Percentiles rank a stretch among this genome's conserved stretches.
These are phyloP conservation scores for Calonectria multiphialidica DNA, from an alignment of 2,329 filamentous ascomycete species.

Conservation along the genomic window DNA sequence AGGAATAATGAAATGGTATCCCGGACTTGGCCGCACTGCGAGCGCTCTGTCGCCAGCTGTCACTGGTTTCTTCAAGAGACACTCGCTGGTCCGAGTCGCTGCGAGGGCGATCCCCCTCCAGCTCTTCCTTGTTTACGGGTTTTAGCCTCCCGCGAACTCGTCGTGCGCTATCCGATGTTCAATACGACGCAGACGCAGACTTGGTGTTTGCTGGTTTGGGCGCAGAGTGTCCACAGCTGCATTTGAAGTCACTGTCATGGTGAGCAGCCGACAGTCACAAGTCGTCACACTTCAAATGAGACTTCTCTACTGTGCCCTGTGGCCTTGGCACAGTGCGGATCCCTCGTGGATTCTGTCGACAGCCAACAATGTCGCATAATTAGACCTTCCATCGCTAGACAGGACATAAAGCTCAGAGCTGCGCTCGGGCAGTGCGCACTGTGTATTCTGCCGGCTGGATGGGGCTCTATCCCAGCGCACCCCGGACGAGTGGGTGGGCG, in stretches of 20 bases:
- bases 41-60: background rate
- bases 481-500: constrained; percentile 22
- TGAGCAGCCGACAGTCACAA: background rate
- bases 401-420: constrained; percentile 41
- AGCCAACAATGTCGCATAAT: constrained; percentile 19
- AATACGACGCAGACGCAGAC: background rate
- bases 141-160: background rate
- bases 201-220: background rate
- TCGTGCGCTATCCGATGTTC: background rate
- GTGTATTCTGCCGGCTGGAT: constrained; percentile 34
- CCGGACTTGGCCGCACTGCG: constrained; percentile 26
- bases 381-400: constrained; percentile 23
- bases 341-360: constrained; percentile 25
- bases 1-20: constrained; percentile 10
- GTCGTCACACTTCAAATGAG: constrained; percentile 2
- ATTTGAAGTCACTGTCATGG: background rate
- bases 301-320: background rate
- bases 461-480: constrained; percentile 23
- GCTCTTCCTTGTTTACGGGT: background rate
- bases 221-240: background rate
- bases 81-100: constrained; percentile 6
- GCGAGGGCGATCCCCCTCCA: constrained; percentile 21
- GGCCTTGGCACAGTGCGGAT: background rate
- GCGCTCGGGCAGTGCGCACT: constrained; percentile 40
- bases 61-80: constrained; percentile 12